Base-by-base conservation (phyloP, 768 basidiomycete species). In the Lactarius deliciosus region DNA sequence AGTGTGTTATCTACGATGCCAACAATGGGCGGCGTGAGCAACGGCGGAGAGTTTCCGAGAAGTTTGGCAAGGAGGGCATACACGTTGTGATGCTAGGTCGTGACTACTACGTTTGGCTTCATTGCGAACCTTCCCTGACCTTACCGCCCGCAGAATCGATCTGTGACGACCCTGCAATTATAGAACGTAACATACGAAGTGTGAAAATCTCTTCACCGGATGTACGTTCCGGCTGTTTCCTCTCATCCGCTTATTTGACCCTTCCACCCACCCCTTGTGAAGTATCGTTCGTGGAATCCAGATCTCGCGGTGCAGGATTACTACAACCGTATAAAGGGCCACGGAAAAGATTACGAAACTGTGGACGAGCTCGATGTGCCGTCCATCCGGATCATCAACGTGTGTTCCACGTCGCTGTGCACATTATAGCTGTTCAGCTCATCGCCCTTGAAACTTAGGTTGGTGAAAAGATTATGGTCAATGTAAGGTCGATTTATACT, bases 151-250 rank as follows among this genome's bases (percentile, higher is more conserved):
- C 28, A 98, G 96, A 99, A 76, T 91, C 91, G 22, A 73, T 92
- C 18, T 98, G 97, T 75, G 92, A 95, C 74, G 89, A 95, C 72
- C 86, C 90, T 65, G 92, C 96, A 68, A 90, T 98, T 63, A 95
- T 99, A 68, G 90, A 96, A 71, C 86, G 84, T 2, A 99, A 99
- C 74, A 98, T 97, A 61, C 85, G 97, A 56, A 93, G 86, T 69
- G 96, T 98, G 78, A 98, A 99, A 83, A 92, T 99, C 58, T 97
- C 96, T 9, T 98, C 96, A 16, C 97, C 96, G 4, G 96, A 99
- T 76, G 96, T 95, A 73, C 50, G 92, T 82, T 22, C 56, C 53
- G 61, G 25, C 58, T 20, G 40, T 43, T 59, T 54, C 22, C 64
- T 57, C 54, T 53, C 40, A 20, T 28, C 28, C 18, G 25, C 22